Conservation (phyloP, 2,329 filamentous ascomycete species). For the Cytospora chrysosperma region DNA sequence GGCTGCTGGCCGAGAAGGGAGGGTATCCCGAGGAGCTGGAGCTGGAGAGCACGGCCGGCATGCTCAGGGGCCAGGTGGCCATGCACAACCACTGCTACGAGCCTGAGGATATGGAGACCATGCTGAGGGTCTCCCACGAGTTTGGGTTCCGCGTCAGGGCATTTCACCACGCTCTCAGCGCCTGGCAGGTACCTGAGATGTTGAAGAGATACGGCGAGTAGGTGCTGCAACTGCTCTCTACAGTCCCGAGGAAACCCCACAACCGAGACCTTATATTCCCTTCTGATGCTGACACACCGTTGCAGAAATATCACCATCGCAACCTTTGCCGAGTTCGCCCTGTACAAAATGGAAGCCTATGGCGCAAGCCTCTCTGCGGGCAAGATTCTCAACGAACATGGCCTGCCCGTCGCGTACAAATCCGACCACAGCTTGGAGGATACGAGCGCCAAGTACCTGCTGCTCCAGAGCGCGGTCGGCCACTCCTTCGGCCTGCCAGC, state of each 20-base stretch:
- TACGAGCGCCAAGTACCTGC: conserved; percentile 42
- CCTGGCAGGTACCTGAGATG: conserved; percentile 42
- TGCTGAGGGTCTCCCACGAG: conserved; percentile 42
- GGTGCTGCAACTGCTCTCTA: conserved; percentile 22
- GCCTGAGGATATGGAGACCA: conserved; percentile 43
- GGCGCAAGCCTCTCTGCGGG: conserved; percentile 40
- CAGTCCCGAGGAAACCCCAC: too few species aligned
- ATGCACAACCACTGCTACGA: conserved; percentile 47
- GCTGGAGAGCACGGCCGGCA: conserved; percentile 40
- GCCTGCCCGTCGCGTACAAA: conserved; percentile 44
- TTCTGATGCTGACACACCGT: not conserved
- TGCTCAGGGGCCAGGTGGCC: conserved; percentile 41
- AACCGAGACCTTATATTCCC: too few species aligned
- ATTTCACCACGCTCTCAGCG: conserved; percentile 42
- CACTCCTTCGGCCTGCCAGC: conserved; percentile 43
- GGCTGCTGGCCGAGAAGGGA: conserved; percentile 23
- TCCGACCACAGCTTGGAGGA: conserved; percentile 37
- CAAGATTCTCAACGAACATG: conserved; percentile 40
- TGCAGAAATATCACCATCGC: conserved; percentile 42
- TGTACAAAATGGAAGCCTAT: conserved; percentile 45
- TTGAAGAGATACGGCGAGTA: conserved; percentile 39
- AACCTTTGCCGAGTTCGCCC: conserved; percentile 41
- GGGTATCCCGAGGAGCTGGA: conserved; percentile 37
- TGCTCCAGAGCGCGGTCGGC: conserved; percentile 41
- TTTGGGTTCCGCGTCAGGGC: conserved; percentile 42